Evolutionary conservation across 495 filamentous ascomycete species (phyloP).

Genomic region (Aspergillus carlsbadensis): DNA sequence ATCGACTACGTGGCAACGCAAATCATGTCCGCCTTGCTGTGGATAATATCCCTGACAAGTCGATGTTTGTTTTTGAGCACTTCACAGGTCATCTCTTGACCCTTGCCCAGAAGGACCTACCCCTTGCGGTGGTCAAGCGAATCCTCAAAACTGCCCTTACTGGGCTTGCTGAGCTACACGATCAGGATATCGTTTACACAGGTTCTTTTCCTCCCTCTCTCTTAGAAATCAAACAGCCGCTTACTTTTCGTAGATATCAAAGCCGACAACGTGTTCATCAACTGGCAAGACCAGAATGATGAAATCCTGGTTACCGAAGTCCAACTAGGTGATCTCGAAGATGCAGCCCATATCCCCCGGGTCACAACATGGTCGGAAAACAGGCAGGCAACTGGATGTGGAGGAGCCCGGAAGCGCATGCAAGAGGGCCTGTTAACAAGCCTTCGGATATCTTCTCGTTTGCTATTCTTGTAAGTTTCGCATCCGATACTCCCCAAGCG

Average conservation of each 20-base stretch:
- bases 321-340: slow-evolving; percentile 42
- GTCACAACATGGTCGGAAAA: slow-evolving; percentile 28
- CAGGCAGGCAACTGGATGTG: slow-evolving; percentile 41
- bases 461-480: slow-evolving; percentile 39
- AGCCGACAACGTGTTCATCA: slow-evolving; percentile 31
- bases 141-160: slow-evolving; percentile 44
- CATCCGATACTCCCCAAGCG: background rate
- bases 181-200: slow-evolving; percentile 48
- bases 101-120: slow-evolving; percentile 39
- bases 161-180: slow-evolving; percentile 45
- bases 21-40: slow-evolving; percentile 35
- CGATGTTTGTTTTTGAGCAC: slow-evolving; percentile 50
- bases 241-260: slow-evolving; percentile 27
- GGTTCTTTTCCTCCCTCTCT: slow-evolving; percentile 26
- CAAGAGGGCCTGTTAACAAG: slow-evolving; percentile 31
- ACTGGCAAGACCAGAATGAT: slow-evolving; percentile 22
- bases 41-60: slow-evolving; percentile 45
- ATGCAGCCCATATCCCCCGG: slow-evolving; percentile 42
- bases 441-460: slow-evolving; percentile 45
- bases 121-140: slow-evolving; percentile 35
- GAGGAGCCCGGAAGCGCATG: slow-evolving; percentile 44
- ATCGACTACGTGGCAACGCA: slow-evolving; percentile 32
- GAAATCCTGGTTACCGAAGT: slow-evolving; percentile 36
- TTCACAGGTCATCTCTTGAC: slow-evolving; percentile 43
- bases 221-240: background rate